Percentiles rank a stretch among this genome's conserved stretches.
Conservation (phyloP, 2,329 filamentous ascomycete genomes). For the Mycosphaerella sp. region DNA sequence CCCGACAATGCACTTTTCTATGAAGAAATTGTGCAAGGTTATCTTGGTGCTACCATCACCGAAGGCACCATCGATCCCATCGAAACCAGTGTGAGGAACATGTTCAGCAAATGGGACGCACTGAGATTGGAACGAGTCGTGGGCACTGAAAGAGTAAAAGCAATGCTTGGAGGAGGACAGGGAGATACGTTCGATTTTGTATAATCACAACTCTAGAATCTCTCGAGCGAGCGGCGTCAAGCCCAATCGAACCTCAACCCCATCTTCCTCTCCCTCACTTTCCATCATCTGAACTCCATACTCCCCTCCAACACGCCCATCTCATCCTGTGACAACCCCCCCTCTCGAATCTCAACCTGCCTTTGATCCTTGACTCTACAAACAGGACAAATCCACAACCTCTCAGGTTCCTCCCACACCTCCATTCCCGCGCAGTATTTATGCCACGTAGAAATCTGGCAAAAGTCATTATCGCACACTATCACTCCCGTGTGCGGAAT, state of each 20-base stretch:
- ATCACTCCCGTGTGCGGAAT: background rate
- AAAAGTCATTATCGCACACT: slow-evolving; percentile 3
- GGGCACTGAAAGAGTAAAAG: slow-evolving; percentile 70
- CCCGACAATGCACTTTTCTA: slow-evolving; percentile 86
- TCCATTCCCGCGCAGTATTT: background rate
- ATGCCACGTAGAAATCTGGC: background rate
- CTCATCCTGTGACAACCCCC: background rate
- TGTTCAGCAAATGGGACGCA: slow-evolving; percentile 86
- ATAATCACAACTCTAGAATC: slow-evolving; percentile 34
- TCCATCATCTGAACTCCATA: background rate
- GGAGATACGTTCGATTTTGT: slow-evolving; percentile 91
- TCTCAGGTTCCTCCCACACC: background rate
- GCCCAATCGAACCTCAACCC: background rate
- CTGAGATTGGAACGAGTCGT: slow-evolving; percentile 84
- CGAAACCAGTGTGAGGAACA: slow-evolving; percentile 44
- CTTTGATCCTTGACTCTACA: background rate
- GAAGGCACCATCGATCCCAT: slow-evolving; percentile 52
- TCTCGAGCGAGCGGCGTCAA: background rate
- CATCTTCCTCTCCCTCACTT: background rate
- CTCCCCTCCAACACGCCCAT: background rate
- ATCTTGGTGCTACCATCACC: slow-evolving; percentile 49
- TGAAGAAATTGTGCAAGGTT: slow-evolving; percentile 65
- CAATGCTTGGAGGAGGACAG: slow-evolving; percentile 65
- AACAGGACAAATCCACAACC: slow-evolving; percentile 1
- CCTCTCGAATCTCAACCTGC: background rate